Percentiles rank a stretch among this genome's conserved stretches.
phyloP scores from a whole-genome alignment of 768 basidiomycete species.

The Punctularia strigosozonata region DNA sequence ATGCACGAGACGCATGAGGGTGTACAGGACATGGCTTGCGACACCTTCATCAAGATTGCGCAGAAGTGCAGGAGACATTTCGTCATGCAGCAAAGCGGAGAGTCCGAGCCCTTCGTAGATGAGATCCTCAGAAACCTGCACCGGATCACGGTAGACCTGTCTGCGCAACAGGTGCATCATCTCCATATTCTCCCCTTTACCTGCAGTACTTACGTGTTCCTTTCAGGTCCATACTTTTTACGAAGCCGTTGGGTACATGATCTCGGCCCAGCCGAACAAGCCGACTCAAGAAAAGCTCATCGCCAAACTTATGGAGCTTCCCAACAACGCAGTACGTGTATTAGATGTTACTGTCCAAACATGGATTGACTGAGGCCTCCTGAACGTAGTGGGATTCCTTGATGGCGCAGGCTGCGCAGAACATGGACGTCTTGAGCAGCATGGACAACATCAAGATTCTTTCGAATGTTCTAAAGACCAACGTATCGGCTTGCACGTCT shows the following conservation, averaged over 20 bases:
- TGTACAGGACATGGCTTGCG: constrained; percentile 99
- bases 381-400: constrained; percentile 80
- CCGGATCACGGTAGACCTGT: constrained; percentile 88
- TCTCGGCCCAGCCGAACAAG: constrained; percentile 97
- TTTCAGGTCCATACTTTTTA: constrained; percentile 88
- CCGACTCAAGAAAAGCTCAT: constrained; percentile 94
- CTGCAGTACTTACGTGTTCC: constrained; percentile 5
- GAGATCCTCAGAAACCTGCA: constrained; percentile 90
- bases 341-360: neutral
- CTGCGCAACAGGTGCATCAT: constrained; percentile 60
- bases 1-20: constrained; percentile 99
- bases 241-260: constrained; percentile 99
- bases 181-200: constrained; percentile 2
- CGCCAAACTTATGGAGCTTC: constrained; percentile 90
- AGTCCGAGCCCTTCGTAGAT: constrained; percentile 95
- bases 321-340: constrained; percentile 80
- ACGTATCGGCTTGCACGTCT: constrained; percentile 93
- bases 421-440: constrained; percentile 83
- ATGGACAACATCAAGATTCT: constrained; percentile 94
- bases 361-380: neutral
- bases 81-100: constrained; percentile 96
- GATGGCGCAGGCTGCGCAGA: constrained; percentile 91
- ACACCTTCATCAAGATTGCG: constrained; percentile 99
- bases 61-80: constrained; percentile 98
- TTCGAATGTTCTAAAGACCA: constrained; percentile 94